Evolutionary conservation across 345 rosid genomes (phyloP), one percentile per base, ranked within the genome.

Genomic region (Leavenworthia alabamica): DNA sequence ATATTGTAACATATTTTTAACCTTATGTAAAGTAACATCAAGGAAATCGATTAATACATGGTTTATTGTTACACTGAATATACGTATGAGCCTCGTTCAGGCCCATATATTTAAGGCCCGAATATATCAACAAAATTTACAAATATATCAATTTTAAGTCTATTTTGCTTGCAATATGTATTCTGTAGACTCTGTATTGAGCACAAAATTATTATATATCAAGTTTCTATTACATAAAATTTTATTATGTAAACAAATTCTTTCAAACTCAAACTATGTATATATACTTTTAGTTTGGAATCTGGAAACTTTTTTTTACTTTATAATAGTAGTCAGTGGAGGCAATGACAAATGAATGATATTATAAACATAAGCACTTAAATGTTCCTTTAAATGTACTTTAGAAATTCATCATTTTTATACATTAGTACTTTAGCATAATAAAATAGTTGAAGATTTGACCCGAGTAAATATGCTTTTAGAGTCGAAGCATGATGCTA

Each of bases 391-490:
- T 39, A 28, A 50, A 29, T 50, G 49, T 41, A 49, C 44, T 6
- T 67, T 48, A 24, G 4, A 36, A 26, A 1, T 47, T 13, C 10
- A 33, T 37, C 24, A 7, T 56, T 20, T 23, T 33, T 37, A 33
- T 44, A 35, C 60, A 52, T 60, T 33, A 19, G 60, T 33, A 60
- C 67, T 61, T 69, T 17, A 27, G 56, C 56, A 60, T 60, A 68
- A 43, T 52, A 32, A 68, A 68, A 60, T 19, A 68, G 67, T 52
- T 60, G 67, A 60, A 60, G 60, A 60, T 68, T 52, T 40, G 47
- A 41, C 37, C 8, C 40, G 7, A 24, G 61, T 60, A 51, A 33
- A 14, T 23, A 23, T 60, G 62, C 62, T 68, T 68, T 60, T 32
- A 52, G 56, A 22, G 66, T 23, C 27, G 51, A 67, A 47, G 71